A percentile compares a stretch with the other conserved stretches of the same genome.
Conservation (phyloP, 2,329 filamentous ascomycete genomes). For the Tolypocladium inflatum region DNA sequence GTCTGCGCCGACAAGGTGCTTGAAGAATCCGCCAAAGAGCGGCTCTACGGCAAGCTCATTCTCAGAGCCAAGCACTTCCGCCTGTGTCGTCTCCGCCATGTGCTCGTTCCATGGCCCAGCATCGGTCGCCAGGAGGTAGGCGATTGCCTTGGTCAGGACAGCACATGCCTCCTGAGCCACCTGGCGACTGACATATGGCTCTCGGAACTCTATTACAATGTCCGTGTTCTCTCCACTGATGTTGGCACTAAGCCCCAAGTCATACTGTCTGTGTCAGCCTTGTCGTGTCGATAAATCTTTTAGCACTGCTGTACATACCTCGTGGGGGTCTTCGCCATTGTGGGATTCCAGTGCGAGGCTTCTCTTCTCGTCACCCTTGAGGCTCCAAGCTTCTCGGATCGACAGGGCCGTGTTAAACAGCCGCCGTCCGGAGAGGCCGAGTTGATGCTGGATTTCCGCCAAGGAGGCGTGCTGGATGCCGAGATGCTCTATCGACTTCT, state of each 20-base stretch:
- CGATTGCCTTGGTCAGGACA: constrained; percentile 1
- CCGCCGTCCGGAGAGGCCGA: constrained; percentile 10
- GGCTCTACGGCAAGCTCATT: not conserved
- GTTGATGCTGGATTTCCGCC: constrained; percentile 30
- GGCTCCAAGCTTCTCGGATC: constrained; percentile 13
- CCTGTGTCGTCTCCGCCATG: not conserved
- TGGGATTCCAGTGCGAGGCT: constrained; percentile 1
- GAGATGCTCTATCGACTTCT: constrained; percentile 34
- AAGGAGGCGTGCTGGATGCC: constrained; percentile 39
- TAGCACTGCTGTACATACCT: not conserved
- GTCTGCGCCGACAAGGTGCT: not conserved
- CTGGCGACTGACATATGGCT: constrained; percentile 1
- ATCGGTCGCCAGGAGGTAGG: constrained; percentile 1
- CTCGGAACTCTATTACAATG: constrained; percentile 4
- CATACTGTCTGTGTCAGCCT: not conserved
- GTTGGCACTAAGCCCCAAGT: constrained; percentile 3
- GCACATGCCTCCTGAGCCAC: not conserved
- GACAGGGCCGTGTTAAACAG: constrained; percentile 24
- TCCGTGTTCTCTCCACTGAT: constrained; percentile 1
- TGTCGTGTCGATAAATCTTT: not conserved
- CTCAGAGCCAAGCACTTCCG: not conserved
- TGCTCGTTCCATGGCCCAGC: not conserved
- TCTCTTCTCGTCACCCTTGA: not conserved
- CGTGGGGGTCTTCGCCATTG: constrained; percentile 8
- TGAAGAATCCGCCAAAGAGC: constrained; percentile 4